Conservation (phyloP, 2,329 filamentous ascomycete genomes). For the Claviceps sp. region DNA sequence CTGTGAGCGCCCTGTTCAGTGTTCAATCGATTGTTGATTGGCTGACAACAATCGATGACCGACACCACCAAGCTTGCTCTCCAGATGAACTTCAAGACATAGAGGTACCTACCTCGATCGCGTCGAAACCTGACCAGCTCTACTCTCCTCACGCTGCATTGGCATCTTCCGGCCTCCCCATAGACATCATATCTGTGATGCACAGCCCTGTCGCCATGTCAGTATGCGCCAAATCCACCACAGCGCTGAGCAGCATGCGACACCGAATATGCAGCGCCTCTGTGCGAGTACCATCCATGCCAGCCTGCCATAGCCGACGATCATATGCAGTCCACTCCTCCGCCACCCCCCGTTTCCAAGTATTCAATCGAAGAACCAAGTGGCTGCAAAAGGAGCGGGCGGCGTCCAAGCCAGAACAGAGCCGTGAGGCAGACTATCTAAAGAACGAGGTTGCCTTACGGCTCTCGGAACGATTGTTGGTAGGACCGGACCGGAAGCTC, state of each 20-base stretch:
- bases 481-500: slow-evolving; percentile 22
- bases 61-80: background rate
- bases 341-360: slow-evolving; percentile 66
- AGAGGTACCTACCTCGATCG: background rate
- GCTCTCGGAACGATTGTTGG: slow-evolving; percentile 73
- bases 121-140: background rate
- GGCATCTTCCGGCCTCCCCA: background rate
- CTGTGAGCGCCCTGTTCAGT: background rate
- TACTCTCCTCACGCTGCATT: background rate
- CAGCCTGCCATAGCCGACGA: slow-evolving; percentile 22
- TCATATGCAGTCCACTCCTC: slow-evolving; percentile 67
- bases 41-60: background rate
- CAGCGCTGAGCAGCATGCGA: slow-evolving; percentile 14
- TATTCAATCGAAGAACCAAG: slow-evolving; percentile 84
- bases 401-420: slow-evolving; percentile 53
- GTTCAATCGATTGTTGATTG: background rate
- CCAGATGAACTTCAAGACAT: background rate
- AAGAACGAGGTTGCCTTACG: slow-evolving; percentile 82
- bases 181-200: background rate
- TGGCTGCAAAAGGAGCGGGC: slow-evolving; percentile 85
- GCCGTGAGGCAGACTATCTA: slow-evolving; percentile 78
- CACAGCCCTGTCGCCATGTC: slow-evolving; percentile 16
- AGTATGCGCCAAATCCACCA: slow-evolving; percentile 14
- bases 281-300: slow-evolving; percentile 3
- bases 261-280: slow-evolving; percentile 10